Percentiles rank a stretch among this genome's conserved stretches.
Evolutionary conservation across 2,329 filamentous ascomycete genomes (phyloP).

Genomic region (Amauroascus verrucosus): DNA sequence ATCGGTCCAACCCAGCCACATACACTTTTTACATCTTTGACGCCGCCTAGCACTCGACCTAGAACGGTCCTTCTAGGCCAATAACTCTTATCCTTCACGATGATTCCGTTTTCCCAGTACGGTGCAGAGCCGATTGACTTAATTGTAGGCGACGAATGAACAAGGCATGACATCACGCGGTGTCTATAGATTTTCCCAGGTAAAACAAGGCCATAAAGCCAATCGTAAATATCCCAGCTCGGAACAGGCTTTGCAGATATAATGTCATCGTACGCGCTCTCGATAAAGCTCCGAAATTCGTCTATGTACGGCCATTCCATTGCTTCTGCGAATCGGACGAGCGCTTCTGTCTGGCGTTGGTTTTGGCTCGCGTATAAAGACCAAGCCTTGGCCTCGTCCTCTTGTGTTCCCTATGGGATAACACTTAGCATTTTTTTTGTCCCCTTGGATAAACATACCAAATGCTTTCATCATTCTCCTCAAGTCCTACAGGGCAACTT

Average conservation of each 20-base stretch:
- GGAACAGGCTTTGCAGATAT: not conserved
- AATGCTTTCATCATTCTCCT: not conserved
- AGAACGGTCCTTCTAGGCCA: conserved; percentile 1
- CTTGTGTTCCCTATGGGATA: not conserved
- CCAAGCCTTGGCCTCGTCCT: conserved; percentile 2
- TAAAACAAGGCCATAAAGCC: conserved; percentile 6
- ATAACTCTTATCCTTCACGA: conserved; percentile 3
- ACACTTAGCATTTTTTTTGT: not conserved
- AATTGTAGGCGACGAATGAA: conserved; percentile 3
- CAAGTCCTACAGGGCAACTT: no score
- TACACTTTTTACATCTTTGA: not conserved
- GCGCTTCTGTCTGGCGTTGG: not conserved
- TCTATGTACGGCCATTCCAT: conserved; percentile 9
- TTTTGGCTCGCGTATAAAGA: conserved; percentile 5
- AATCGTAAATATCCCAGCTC: conserved; percentile 6
- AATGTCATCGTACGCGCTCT: not conserved
- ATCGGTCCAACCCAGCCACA: conserved; percentile 1
- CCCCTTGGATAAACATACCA: not conserved
- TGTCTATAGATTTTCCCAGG: conserved; percentile 4
- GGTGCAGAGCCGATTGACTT: not conserved
- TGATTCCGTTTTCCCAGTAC: not conserved
- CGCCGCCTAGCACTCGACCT: not conserved
- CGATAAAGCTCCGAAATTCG: conserved; percentile 2
- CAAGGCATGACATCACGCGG: conserved; percentile 6
- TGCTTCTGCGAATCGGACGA: conserved; percentile 5